Evolutionary conservation across 192 early-diverging fungal genomes (phyloP), one percentile per base, ranked within the genome.

Genomic region (Entomortierella chlamydospora): DNA sequence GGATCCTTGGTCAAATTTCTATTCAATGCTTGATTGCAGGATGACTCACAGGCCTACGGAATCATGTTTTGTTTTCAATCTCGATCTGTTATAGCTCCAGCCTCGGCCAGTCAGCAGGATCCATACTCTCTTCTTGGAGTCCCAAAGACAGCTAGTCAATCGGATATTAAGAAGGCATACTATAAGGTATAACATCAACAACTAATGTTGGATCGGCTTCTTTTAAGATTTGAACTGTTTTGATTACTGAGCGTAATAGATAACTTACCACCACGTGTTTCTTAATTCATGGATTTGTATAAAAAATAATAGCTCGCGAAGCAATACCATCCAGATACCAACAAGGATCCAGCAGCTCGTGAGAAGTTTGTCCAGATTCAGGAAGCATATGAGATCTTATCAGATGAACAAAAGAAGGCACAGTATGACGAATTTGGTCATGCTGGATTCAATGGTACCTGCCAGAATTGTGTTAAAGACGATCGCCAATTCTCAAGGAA

Each of bases 321-420:
- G 81, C 90, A 98, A 82, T 98, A 92, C 84, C 98, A 99, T 77
- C 98, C 98, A 1, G 98, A 99, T 69, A 97, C 98, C 20, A 98
- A 97, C 90, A 98, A 98, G 73, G 93, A 92, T 34, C 83, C 91
- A 34, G 87, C 86, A 10, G 94, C 98, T 31, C 94, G 96, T 64
- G 98, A 99, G 80, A 95, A 95, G 85, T 99, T 99, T 85, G 85
- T 98, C 12, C 94, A 99, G 83, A 93, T 99, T 70, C 97, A 99
- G 74, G 93, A 97, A 70, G 97, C 98, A 0, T 99, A 99, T 74
- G 96, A 98, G 86, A 93, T 97, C 61, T 83, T 99, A 6, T 95
- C 94, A 0, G 97, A 99, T 63, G 96, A 95, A 51, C 78, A 89
- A 69, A 99, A 99, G 83, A 91, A 95, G 53, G 88, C 91, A 4